These are phyloP conservation scores for Jamesozyma gamospora DNA, from an alignment of 805 yeast genomes.

Conservation along the genomic window DNA sequence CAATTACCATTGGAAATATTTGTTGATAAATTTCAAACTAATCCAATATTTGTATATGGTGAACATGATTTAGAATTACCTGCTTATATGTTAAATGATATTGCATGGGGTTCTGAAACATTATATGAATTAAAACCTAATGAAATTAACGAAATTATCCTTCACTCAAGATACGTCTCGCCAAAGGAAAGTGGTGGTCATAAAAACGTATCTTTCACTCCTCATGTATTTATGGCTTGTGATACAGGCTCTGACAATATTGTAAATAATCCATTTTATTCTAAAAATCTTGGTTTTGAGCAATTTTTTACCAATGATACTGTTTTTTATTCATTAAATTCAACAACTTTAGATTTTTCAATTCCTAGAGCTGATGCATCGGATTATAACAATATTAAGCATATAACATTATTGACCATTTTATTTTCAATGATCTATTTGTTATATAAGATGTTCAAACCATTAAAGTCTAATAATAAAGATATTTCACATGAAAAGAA, in stretches of 20 bases:
- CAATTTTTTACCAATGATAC: constrained; percentile 39
- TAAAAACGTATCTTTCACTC: constrained; percentile 25
- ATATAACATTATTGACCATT: constrained; percentile 30
- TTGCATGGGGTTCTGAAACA: constrained; percentile 39
- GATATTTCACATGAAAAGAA: background rate
- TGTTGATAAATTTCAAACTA: constrained; percentile 46
- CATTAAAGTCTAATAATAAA: background rate
- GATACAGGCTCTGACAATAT: constrained; percentile 24
- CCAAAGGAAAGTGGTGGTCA: constrained; percentile 26
- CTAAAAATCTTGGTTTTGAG: constrained; percentile 35
- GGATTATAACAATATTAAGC: constrained; percentile 27
- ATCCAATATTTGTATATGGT: constrained; percentile 39
- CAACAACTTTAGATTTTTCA: constrained; percentile 17
- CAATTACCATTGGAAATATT: constrained; percentile 39
- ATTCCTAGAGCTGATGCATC: constrained; percentile 36
- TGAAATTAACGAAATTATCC: constrained; percentile 29
- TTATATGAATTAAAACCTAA: constrained; percentile 30
- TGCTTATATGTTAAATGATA: constrained; percentile 30
- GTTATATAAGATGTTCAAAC: constrained; percentile 16
- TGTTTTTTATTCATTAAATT: constrained; percentile 30
- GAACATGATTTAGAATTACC: constrained; percentile 51
- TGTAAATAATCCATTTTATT: constrained; percentile 31
- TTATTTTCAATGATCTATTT: constrained; percentile 29
- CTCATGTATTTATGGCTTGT: constrained; percentile 44
- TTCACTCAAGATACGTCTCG: constrained; percentile 43